Percentiles rank a stretch among this genome's conserved stretches.
Conservation (phyloP, 441 rosid species). For the Eugenia klotzschiana region DNA sequence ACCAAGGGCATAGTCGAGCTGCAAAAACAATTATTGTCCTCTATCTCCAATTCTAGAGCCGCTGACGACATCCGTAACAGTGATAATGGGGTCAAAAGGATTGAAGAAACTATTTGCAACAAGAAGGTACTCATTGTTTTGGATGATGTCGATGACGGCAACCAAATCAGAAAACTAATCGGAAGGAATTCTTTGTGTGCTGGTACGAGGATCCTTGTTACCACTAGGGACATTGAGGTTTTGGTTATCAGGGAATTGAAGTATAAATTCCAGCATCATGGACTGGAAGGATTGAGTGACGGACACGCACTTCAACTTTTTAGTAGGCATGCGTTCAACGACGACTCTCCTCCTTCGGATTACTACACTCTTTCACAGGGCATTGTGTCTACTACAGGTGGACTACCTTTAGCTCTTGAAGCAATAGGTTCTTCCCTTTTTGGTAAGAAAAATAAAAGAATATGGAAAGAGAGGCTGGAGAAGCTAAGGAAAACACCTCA, state of each 20-base stretch:
- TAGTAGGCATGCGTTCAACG: rapidly evolving
- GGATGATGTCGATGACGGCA: rapidly evolving
- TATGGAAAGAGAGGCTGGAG: background rate
- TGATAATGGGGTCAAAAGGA: rapidly evolving
- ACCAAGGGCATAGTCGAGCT: rapidly evolving
- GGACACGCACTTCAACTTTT: background rate
- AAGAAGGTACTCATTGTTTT: background rate
- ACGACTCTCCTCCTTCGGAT: rapidly evolving
- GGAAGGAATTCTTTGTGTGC: rapidly evolving
- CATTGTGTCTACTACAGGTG: rapidly evolving
- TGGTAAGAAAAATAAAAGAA: rapidly evolving
- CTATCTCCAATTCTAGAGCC: rapidly evolving
- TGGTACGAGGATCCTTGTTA: background rate
- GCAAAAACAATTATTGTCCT: rapidly evolving
- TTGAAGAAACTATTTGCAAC: background rate
- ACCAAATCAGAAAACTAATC: background rate
- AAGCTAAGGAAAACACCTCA: background rate
- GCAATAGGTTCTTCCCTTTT: background rate
- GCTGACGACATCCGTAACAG: rapidly evolving
- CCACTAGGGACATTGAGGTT: background rate
- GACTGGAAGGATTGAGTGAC: rapidly evolving
- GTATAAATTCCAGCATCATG: rapidly evolving
- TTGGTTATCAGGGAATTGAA: background rate
- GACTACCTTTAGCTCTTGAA: background rate
- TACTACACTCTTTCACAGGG: rapidly evolving